Evolutionary conservation across 2,329 filamentous ascomycete species (phyloP).

Genomic region (Xylariaceae sp.): DNA sequence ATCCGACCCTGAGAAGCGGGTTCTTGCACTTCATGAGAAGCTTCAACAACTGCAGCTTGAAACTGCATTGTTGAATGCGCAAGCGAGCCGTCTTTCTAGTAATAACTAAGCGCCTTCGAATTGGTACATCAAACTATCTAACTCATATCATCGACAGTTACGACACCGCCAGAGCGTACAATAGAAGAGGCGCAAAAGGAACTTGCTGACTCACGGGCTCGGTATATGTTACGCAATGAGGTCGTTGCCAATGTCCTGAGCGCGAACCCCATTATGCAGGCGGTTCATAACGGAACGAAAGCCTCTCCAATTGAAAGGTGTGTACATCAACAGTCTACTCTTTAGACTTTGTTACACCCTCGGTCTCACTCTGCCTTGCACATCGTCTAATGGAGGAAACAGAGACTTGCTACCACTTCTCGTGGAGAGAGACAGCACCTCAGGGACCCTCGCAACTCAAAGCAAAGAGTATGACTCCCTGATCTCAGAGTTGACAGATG

Average conservation of each 20-base stretch:
- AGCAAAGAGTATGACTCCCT: slow-evolving; percentile 49
- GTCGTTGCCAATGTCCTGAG: slow-evolving; percentile 66
- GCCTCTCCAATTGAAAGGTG: slow-evolving; percentile 67
- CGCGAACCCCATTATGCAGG: slow-evolving; percentile 71
- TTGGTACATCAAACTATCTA: too few relatives aligned
- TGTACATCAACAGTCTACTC: slow-evolving; percentile 9
- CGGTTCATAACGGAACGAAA: slow-evolving; percentile 65
- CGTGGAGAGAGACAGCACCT: slow-evolving; percentile 62
- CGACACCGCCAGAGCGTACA: slow-evolving; percentile 27
- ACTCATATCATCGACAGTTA: slow-evolving; percentile 41
- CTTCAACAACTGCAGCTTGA: slow-evolving; percentile 70
- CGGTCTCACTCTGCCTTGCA: neutral
- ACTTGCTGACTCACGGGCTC: slow-evolving; percentile 66
- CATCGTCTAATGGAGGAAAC: slow-evolving; percentile 12
- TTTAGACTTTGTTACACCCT: neutral
- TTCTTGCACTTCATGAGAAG: slow-evolving; percentile 67
- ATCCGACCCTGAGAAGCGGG: slow-evolving; percentile 61
- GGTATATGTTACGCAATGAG: slow-evolving; percentile 65
- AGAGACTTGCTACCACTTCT: slow-evolving; percentile 67
- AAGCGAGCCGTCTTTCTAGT: slow-evolving; percentile 38
- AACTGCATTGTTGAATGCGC: slow-evolving; percentile 59
- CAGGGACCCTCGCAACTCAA: slow-evolving; percentile 59
- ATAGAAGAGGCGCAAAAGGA: slow-evolving; percentile 58
- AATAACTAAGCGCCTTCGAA: too few relatives aligned
- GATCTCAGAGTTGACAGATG: slow-evolving; percentile 49